Base-by-base conservation (phyloP, 371 early-diverging fungal genomes). In the Umbelopsis sp. region DNA sequence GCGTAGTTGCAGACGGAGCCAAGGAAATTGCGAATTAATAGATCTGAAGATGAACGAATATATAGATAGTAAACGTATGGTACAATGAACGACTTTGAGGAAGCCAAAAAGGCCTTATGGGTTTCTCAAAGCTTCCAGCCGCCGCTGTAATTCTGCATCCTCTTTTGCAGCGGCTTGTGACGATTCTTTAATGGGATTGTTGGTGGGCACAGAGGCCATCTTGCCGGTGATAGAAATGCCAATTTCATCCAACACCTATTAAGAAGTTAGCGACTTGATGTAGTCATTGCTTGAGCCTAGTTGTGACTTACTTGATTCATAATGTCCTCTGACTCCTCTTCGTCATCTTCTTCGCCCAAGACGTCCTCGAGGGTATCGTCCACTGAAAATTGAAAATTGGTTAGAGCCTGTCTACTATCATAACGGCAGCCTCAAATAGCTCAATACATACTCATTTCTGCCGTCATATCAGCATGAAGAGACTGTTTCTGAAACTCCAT, bases 161-260 rank as follows among this genome's bases (percentile, higher is more conserved):
- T 22, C 66, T 46, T 65, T 25, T 22, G 48, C 57, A 16, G 35
- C 57, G 22, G 11, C 66, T 29, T 50, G 66, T 25, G 20, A 24
- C 2, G 22, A 20, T 20, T 32, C 50, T 16, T 50, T 51, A 11
- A 51, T 18, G 3, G 51, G 66, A n/a, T 48, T 48, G 16, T 32
- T 50, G 14, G 32, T 32, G 3, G 66, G 66, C 20, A 51, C 66
- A 25, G 66, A 32, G 18, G 50, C 66, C 37, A 67, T 50, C 41
- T 52, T 67, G 44, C 67, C 67, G 12, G 16, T 44, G 65, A 74
- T 35, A 10, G 50, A 57, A 24, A 78, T 50, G 37, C 80, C 80
- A 46, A 80, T 75, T 63, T 80, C 80, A 44, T 80, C 80, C 25
- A 75, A 41, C 16, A 77, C 71, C 37, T 65, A 6, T 35, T 2